phyloP scores from a whole-genome alignment of 129 eudicot genomes.

The Flaveria trinervia region DNA sequence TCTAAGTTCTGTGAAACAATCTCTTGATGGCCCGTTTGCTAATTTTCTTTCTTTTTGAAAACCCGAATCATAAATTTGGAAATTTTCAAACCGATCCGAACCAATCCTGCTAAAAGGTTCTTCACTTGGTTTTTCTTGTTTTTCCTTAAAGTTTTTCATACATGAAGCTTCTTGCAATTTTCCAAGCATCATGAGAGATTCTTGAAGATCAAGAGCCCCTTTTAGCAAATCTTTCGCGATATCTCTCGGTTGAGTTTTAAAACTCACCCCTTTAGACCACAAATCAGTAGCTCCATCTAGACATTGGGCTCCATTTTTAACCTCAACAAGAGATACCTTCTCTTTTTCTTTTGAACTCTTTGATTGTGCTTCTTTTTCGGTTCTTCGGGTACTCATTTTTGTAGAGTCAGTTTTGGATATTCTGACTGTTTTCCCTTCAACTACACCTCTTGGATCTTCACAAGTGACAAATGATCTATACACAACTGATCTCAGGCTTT shows the following conservation, averaged over 20 bases:
- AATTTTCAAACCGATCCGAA: conserved; percentile 42
- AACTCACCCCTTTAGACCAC: conserved; percentile 51
- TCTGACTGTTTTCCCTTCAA: conserved; percentile 61
- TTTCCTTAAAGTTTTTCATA: conserved; percentile 46
- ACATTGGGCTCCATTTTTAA: conserved; percentile 61
- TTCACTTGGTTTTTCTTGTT: conserved; percentile 44
- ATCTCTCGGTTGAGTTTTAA: conserved; percentile 45
- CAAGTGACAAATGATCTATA: conserved; percentile 93
- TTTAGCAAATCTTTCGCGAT: conserved; percentile 66
- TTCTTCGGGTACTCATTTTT: conserved; percentile 33
- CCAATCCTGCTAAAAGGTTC: conserved; percentile 27
- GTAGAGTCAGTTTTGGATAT: conserved; percentile 48
- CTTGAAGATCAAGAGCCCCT: conserved; percentile 85
- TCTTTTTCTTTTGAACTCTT: conserved; percentile 42
- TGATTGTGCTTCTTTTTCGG: conserved; percentile 30
- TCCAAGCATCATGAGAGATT: conserved; percentile 67
- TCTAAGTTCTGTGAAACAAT: conserved; percentile 67
- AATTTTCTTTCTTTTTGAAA: conserved; percentile 44
- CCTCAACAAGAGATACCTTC: conserved; percentile 46
- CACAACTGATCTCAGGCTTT: conserved; percentile 63
- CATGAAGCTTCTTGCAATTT: conserved; percentile 63
- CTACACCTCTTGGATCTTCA: conserved; percentile 88
- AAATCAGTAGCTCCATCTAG: conserved; percentile 56
- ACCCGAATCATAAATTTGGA: conserved; percentile 34
- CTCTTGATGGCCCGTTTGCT: conserved; percentile 59